These are phyloP conservation scores for Spathaspora sp. DNA, from an alignment of 805 yeast genomes.

Conservation along the genomic window DNA sequence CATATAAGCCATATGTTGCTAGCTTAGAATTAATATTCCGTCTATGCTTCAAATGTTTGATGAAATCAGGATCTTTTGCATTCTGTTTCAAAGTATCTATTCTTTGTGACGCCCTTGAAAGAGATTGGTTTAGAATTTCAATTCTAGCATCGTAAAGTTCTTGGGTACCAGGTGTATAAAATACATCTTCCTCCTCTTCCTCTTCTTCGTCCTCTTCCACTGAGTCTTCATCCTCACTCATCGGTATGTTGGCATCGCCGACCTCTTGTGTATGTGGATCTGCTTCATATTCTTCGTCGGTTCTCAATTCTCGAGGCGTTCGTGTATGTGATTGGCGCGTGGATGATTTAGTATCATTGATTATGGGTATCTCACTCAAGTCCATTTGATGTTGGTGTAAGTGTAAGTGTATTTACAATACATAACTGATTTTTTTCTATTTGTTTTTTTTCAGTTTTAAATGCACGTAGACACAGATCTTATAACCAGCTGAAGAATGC, in stretches of 20 bases:
- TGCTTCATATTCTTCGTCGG: constrained; percentile 51
- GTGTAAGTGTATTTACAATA: not conserved
- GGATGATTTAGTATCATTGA: constrained; percentile 6
- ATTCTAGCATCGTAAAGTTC: constrained; percentile 51
- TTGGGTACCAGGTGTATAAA: constrained; percentile 73
- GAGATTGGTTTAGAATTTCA: constrained; percentile 49
- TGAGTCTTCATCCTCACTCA: no score
- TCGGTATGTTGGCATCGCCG: not conserved
- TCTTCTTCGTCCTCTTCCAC: constrained; percentile 18
- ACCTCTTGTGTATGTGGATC: constrained; percentile 10
- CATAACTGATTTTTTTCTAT: not conserved
- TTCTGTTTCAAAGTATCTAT: constrained; percentile 26
- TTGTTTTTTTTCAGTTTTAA: not conserved
- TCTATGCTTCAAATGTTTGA: constrained; percentile 43
- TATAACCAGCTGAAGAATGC: no score
- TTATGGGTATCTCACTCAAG: constrained; percentile 6
- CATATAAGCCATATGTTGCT: constrained; percentile 42
- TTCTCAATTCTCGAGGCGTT: constrained; percentile 24
- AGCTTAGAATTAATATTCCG: constrained; percentile 36
- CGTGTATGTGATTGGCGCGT: not conserved
- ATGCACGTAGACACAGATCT: no score
- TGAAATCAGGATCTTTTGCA: constrained; percentile 30
- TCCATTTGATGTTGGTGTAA: constrained; percentile 3
- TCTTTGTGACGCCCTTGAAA: constrained; percentile 43
- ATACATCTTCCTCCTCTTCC: constrained; percentile 69